phyloP scores from a whole-genome alignment of 495 filamentous ascomycete species.

The Aspergillus homomorphus region DNA sequence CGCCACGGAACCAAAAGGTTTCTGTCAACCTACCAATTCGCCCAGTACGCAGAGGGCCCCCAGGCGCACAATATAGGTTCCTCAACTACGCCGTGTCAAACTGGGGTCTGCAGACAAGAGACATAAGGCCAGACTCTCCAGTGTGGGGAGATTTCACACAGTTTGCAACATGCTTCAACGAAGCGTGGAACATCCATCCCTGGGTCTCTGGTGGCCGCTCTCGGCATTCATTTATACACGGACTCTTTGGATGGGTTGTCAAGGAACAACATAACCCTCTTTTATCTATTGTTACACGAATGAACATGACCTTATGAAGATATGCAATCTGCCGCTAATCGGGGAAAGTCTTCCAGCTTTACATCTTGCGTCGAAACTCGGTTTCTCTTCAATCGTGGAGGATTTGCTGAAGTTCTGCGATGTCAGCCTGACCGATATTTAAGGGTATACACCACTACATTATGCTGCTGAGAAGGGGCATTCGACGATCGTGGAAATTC shows the following conservation, averaged over 20 bases:
- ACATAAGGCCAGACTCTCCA: conserved; percentile 7
- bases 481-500: not conserved
- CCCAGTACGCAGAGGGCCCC: not conserved
- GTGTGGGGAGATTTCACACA: conserved; percentile 16
- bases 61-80: conserved; percentile 15
- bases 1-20: not conserved
- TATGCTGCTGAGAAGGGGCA: not conserved
- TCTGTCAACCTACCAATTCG: conserved; percentile 4
- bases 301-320: not conserved
- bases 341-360: not conserved
- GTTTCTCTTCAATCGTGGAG: not conserved
- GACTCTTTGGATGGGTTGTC: conserved; percentile 13
- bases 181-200: conserved; percentile 27
- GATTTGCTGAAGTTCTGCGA: not conserved
- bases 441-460: not conserved
- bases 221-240: conserved; percentile 19
- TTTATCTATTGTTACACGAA: not conserved
- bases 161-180: conserved; percentile 19
- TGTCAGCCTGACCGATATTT: not conserved
- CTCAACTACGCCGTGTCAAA: conserved; percentile 13
- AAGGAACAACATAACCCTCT: not conserved
- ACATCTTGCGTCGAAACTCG: not conserved
- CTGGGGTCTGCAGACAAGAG: conserved; percentile 15
- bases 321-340: not conserved
- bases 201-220: conserved; percentile 23